Evolutionary conservation across 108 stramenopile genomes (phyloP).

Genomic region (Cyclostephanos invisitatus): DNA sequence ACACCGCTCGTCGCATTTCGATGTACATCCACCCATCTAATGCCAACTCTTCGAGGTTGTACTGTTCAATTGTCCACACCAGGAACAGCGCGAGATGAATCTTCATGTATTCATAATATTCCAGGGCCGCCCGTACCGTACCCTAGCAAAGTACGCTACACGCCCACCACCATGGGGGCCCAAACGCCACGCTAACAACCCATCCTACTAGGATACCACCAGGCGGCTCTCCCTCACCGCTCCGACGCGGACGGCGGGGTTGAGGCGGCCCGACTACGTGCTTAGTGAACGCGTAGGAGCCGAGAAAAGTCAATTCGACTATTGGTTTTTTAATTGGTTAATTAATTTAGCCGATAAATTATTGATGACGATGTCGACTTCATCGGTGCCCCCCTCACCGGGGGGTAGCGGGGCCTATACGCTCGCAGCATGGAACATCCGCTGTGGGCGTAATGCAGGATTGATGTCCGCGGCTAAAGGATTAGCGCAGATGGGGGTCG

Average conservation of each 20-base stretch:
- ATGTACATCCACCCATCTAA: too few species aligned
- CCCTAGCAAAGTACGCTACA: constrained; percentile 1
- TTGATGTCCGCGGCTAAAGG: neutral
- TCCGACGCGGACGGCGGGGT: neutral
- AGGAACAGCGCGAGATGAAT: too few species aligned
- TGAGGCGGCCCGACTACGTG: neutral
- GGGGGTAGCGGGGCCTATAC: too few species aligned
- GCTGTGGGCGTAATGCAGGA: neutral
- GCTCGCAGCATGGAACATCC: too few species aligned
- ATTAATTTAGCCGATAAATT: constrained; percentile 1
- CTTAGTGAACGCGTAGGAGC: neutral
- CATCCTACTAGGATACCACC: constrained; percentile 1
- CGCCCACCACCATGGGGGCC: constrained; percentile 1
- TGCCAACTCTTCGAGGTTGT: too few species aligned
- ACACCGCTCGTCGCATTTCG: too few species aligned
- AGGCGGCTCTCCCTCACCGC: neutral
- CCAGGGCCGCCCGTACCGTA: too few species aligned
- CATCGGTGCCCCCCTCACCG: too few species aligned
- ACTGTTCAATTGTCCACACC: too few species aligned
- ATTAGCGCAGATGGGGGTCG: neutral
- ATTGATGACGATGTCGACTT: neutral
- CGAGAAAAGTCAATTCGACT: neutral
- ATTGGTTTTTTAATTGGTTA: neutral
- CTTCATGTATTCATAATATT: too few species aligned
- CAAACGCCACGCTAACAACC: constrained; percentile 1